A percentile compares a stretch with the other conserved stretches of the same genome.
Evolutionary conservation across 2,329 filamentous ascomycete species (phyloP).

Genomic region (Colletotrichum tropicicola): DNA sequence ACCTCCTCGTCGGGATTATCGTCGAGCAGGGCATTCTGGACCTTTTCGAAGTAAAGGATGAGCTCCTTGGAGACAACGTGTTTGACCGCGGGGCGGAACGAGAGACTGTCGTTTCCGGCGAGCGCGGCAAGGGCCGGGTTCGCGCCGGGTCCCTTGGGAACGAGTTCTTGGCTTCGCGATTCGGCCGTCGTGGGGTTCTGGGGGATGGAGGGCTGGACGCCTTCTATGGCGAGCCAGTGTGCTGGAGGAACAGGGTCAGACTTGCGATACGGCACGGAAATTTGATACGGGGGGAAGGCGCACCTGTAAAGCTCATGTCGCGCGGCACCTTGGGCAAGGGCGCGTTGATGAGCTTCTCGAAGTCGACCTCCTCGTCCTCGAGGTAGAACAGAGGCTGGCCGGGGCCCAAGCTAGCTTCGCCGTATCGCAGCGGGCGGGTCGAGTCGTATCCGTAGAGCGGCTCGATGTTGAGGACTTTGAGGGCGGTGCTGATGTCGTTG

Average conservation of each 20-base stretch:
- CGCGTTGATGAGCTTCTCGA: constrained; percentile 98
- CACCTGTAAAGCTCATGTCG: constrained; percentile 91
- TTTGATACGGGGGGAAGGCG: constrained; percentile 31
- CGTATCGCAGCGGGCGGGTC: constrained; percentile 86
- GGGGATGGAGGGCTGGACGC: constrained; percentile 94
- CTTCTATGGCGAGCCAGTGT: constrained; percentile 97
- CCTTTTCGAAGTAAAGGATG: constrained; percentile 96
- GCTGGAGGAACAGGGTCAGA: constrained; percentile 60
- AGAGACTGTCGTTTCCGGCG: constrained; percentile 83
- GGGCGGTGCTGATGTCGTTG: constrained; percentile 86
- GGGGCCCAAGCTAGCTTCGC: constrained; percentile 91
- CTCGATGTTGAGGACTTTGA: constrained; percentile 89
- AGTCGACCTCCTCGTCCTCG: constrained; percentile 98
- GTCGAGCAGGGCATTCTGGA: constrained; percentile 87
- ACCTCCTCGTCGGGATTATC: constrained; percentile 84
- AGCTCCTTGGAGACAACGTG: constrained; percentile 96
- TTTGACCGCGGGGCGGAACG: constrained; percentile 91
- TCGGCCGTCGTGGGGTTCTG: constrained; percentile 93
- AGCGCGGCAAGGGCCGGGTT: constrained; percentile 87
- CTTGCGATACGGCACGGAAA: constrained; percentile 31
- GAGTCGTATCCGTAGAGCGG: constrained; percentile 97
- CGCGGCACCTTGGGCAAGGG: constrained; percentile 93
- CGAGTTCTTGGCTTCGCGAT: constrained; percentile 82
- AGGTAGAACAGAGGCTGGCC: constrained; percentile 97
- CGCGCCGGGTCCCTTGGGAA: constrained; percentile 89